Conservation (phyloP, 2,329 filamentous ascomycete genomes). For the Hansfordia pulvinata region DNA sequence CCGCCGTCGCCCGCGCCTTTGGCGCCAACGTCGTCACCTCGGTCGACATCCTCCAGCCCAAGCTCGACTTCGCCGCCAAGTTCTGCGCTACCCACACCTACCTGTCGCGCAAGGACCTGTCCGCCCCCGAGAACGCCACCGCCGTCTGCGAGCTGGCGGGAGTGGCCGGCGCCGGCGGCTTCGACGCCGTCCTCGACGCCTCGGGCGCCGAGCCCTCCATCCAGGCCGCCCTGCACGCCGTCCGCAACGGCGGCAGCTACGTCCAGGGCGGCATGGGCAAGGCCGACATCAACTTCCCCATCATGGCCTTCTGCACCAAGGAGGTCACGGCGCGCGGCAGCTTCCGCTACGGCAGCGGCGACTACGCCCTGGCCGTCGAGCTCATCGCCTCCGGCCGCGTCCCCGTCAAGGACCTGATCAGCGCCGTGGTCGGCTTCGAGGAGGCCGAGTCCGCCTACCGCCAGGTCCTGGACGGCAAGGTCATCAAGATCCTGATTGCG, state of each 20-base stretch:
- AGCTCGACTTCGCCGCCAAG: constrained; percentile 63
- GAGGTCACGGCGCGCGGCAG: constrained; percentile 78
- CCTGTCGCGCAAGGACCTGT: constrained; percentile 43
- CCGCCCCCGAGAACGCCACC: constrained; percentile 61
- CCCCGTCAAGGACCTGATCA: constrained; percentile 72
- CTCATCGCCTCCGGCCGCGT: constrained; percentile 62
- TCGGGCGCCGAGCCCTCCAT: constrained; percentile 68
- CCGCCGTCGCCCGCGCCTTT: constrained; percentile 70
- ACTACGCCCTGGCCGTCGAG: constrained; percentile 74
- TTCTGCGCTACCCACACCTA: constrained; percentile 65
- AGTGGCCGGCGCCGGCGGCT: constrained; percentile 46
- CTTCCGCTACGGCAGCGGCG: constrained; percentile 80
- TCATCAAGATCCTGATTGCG: constrained; percentile 55
- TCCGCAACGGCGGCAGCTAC: constrained; percentile 60
- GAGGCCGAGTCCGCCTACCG: constrained; percentile 78
- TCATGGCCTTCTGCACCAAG: constrained; percentile 80
- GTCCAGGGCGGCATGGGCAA: constrained; percentile 88
- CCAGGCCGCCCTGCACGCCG: constrained; percentile 58
- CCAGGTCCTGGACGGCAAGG: constrained; percentile 73
- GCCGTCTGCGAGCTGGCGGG: constrained; percentile 50
- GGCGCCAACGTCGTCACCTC: constrained; percentile 77
- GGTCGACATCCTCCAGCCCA: constrained; percentile 72
- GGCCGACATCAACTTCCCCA: constrained; percentile 77
- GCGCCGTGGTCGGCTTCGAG: constrained; percentile 61
- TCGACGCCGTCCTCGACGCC: constrained; percentile 70